These are phyloP conservation scores for Cyberlindnera mycetangii DNA, from an alignment of 805 yeast genomes.

Conservation along the genomic window DNA sequence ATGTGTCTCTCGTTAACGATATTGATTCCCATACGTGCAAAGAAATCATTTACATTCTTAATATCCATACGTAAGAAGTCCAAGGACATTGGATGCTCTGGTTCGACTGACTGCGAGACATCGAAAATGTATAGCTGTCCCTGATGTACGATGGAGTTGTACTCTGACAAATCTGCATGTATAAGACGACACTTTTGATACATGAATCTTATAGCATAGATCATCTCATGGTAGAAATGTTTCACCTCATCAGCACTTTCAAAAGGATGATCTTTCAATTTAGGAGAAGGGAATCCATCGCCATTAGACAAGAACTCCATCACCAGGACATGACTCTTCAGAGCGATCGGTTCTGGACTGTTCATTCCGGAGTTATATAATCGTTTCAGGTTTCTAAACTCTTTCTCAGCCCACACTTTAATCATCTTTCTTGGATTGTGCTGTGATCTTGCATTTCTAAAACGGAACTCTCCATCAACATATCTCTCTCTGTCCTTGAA, in stretches of 20 bases:
- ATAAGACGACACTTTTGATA: slow-evolving; percentile 86
- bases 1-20: slow-evolving; percentile 80
- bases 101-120: slow-evolving; percentile 96
- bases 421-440: slow-evolving; percentile 98
- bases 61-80: slow-evolving; percentile 97
- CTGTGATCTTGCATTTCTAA: slow-evolving; percentile 78
- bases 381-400: slow-evolving; percentile 87
- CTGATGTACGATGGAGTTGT: slow-evolving; percentile 84
- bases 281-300: slow-evolving; percentile 86
- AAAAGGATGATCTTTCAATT: slow-evolving; percentile 79
- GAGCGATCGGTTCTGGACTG: slow-evolving; percentile 89
- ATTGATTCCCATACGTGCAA: slow-evolving; percentile 66
- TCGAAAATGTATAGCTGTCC: slow-evolving; percentile 82
- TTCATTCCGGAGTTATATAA: slow-evolving; percentile 76
- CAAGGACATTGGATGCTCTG: slow-evolving; percentile 94
- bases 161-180: slow-evolving; percentile 96
- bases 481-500: slow-evolving; percentile 95
- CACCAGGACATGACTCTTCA: slow-evolving; percentile 85
- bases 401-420: slow-evolving; percentile 98
- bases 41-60: slow-evolving; percentile 89
- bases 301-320: slow-evolving; percentile 88
- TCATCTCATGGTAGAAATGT: slow-evolving; percentile 69
- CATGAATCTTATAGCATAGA: slow-evolving; percentile 81
- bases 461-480: slow-evolving; percentile 93
- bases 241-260: slow-evolving; percentile 62